phyloP scores from a whole-genome alignment of 2,329 filamentous ascomycete genomes.

The Harringtonia aguacate region DNA sequence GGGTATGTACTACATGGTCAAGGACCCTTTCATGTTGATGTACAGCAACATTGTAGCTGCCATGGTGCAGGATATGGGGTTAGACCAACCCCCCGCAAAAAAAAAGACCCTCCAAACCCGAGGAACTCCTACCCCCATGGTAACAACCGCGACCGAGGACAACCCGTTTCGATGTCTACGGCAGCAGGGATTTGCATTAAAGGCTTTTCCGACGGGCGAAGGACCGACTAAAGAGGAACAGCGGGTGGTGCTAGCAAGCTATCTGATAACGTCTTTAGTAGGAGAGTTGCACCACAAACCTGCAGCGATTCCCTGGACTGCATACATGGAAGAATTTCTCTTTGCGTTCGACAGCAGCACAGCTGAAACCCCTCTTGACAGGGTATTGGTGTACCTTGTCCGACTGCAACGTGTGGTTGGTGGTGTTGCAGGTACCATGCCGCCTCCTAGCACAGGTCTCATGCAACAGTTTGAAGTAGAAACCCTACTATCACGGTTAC shows the following conservation, averaged over 20 bases:
- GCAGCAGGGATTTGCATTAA: no score
- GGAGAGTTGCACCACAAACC: conserved; percentile 19
- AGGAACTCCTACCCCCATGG: not conserved
- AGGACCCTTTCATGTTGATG: conserved; percentile 8
- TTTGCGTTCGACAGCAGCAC: conserved; percentile 23
- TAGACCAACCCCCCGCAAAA: not conserved
- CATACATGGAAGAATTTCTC: conserved; percentile 47
- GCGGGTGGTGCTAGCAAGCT: not conserved
- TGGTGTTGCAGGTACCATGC: not conserved
- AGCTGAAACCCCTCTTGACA: conserved; percentile 5
- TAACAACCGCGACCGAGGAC: not conserved
- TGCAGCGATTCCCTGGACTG: conserved; percentile 43
- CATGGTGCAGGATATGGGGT: conserved; percentile 6
- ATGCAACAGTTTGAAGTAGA: conserved; percentile 4
- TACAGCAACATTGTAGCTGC: conserved; percentile 6
- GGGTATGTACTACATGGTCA: conserved; percentile 5
- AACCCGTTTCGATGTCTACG: no score
- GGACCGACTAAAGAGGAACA: not conserved
- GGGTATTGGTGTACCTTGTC: conserved; percentile 5
- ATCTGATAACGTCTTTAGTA: not conserved
- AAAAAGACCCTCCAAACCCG: not conserved
- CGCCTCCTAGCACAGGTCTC: not conserved
- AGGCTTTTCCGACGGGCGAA: not conserved
- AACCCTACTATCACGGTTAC: not conserved
- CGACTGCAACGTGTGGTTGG: conserved; percentile 5